Evolutionary conservation across 2,329 filamentous ascomycete genomes (phyloP).

Genomic region (Aspergillus sp.): DNA sequence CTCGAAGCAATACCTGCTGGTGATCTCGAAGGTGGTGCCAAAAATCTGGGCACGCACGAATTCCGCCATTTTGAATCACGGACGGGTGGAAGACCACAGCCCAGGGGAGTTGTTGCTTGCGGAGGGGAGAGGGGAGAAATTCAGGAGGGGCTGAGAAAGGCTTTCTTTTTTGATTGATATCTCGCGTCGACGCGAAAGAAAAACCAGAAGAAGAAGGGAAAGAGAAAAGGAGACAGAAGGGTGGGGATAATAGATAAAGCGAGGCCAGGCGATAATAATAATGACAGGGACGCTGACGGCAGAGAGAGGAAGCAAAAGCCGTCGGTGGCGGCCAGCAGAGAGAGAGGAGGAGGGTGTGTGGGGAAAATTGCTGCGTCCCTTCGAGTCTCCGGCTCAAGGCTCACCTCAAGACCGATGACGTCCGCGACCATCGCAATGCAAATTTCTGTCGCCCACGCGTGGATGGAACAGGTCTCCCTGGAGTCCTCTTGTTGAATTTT

Average conservation of each 20-base stretch:
- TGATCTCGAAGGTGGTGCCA: conserved; percentile 99
- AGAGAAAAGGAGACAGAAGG: not conserved
- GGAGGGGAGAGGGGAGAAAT: conserved; percentile 3
- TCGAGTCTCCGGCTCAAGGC: conserved; percentile 15
- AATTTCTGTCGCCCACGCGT: too few relatives aligned
- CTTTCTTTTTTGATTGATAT: not conserved
- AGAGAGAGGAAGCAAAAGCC: conserved; percentile 19
- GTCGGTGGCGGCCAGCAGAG: conserved; percentile 22
- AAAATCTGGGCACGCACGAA: conserved; percentile 99
- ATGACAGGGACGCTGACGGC: not conserved
- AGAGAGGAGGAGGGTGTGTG: conserved; percentile 20
- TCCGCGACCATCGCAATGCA: conserved; percentile 19
- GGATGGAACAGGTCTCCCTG: not conserved
- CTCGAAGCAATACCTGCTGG: conserved; percentile 70
- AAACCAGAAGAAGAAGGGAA: conserved; percentile 8
- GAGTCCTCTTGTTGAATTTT: not conserved
- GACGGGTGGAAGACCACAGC: conserved; percentile 14
- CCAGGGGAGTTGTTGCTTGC: conserved; percentile 2
- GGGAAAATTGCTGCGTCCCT: conserved; percentile 21
- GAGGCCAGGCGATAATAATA: conserved; percentile 1
- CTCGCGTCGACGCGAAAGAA: not conserved
- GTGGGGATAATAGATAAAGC: conserved; percentile 11
- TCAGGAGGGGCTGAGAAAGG: not conserved
- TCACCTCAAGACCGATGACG: conserved; percentile 35
- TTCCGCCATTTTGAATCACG: conserved; percentile 77